A percentile compares a stretch with the other conserved stretches of the same genome.
These are phyloP conservation scores for Calonectria crousiana DNA, from an alignment of 2,329 filamentous ascomycete species.

Conservation along the genomic window DNA sequence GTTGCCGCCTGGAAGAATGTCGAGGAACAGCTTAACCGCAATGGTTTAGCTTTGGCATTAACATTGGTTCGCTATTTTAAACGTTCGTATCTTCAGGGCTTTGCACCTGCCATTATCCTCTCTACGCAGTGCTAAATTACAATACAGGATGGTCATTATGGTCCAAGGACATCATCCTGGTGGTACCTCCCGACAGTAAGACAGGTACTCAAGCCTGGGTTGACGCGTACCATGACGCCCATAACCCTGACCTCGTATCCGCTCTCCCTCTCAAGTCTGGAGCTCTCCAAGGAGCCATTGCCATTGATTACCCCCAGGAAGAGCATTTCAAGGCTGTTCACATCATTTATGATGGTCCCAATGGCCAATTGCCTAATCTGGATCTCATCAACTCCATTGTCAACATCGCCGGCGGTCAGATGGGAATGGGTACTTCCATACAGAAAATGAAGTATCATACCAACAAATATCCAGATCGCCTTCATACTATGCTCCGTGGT, in stretches of 20 bases:
- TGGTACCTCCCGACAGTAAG: constrained; percentile 89
- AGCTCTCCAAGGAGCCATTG: constrained; percentile 90
- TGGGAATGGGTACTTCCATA: constrained; percentile 86
- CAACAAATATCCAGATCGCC: constrained; percentile 82
- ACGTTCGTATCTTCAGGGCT: constrained; percentile 57
- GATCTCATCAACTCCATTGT: constrained; percentile 96
- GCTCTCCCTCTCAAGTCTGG: constrained; percentile 91
- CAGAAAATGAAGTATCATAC: constrained; percentile 90
- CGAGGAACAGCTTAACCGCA: constrained; percentile 82
- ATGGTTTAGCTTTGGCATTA: constrained; percentile 87
- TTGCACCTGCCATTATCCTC: not conserved
- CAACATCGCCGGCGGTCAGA: constrained; percentile 88
- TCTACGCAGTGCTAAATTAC: constrained; percentile 33
- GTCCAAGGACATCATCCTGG: constrained; percentile 98
- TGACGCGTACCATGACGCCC: constrained; percentile 94
- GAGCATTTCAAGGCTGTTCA: constrained; percentile 89
- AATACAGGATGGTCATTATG: constrained; percentile 89
- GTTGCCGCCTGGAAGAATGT: constrained; percentile 91
- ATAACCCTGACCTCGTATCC: constrained; percentile 77
- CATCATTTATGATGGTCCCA: constrained; percentile 94
- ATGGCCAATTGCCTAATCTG: constrained; percentile 94
- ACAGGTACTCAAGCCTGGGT: constrained; percentile 97
- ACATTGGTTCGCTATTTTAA: constrained; percentile 96
- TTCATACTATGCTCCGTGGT: constrained; percentile 89
- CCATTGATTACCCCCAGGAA: constrained; percentile 92